These are phyloP conservation scores for Chloromonas sp. DNA, from an alignment of 163 green algal genomes.

Conservation along the genomic window DNA sequence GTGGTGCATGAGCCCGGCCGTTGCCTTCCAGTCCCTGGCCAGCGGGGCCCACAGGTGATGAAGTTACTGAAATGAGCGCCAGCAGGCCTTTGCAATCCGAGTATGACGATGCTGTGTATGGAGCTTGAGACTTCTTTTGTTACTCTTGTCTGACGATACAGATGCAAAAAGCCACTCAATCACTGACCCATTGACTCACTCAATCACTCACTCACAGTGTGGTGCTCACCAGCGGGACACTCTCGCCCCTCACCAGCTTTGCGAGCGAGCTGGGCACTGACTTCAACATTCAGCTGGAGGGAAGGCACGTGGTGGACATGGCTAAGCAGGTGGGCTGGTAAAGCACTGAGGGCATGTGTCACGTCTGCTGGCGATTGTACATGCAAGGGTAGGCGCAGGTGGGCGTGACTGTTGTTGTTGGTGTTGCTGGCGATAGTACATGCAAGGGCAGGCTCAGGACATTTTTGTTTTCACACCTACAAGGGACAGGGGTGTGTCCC, in stretches of 20 bases:
- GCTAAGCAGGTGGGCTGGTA: conserved; percentile 45
- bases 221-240: conserved; percentile 75
- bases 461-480: too few relatives aligned
- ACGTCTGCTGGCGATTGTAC: too few relatives aligned
- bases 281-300: conserved; percentile 78
- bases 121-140: neutral
- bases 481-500: too few relatives aligned
- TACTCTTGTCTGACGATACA: neutral
- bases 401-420: too few relatives aligned
- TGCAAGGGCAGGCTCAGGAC: too few relatives aligned
- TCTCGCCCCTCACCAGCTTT: conserved; percentile 78
- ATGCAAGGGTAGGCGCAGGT: too few relatives aligned
- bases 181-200: neutral
- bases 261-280: conserved; percentile 70
- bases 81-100: too few relatives aligned
- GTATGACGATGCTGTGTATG: too few relatives aligned
- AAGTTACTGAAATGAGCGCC: too few relatives aligned
- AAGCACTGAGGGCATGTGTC: too few relatives aligned
- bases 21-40: neutral
- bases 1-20: conserved; percentile 83
- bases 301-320: conserved; percentile 87
- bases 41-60: neutral
- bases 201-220: conserved; percentile 31
- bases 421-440: neutral
- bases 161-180: neutral